Conservation (phyloP, 2,329 filamentous ascomycete genomes). For the Magnaporthiopsis rhizophila region DNA sequence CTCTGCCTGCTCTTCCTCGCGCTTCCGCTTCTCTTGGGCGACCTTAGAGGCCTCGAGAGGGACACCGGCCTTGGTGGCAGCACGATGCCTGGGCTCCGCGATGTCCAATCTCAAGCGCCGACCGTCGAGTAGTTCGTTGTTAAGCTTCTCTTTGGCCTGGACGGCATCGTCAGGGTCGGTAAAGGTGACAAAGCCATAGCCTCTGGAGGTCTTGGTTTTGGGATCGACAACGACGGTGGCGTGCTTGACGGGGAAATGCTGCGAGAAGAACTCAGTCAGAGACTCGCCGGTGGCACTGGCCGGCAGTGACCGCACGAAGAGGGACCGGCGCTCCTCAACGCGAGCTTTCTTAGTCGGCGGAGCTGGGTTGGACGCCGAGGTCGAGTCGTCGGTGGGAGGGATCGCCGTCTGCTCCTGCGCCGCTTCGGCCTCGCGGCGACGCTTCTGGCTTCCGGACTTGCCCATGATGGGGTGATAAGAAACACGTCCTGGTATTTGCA, state of each 20-base stretch:
- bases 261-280: constrained; percentile 83
- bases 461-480: constrained; percentile 14
- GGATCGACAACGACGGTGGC: constrained; percentile 86
- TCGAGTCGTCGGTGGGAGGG: not conserved
- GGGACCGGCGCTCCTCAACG: constrained; percentile 57
- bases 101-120: constrained; percentile 79
- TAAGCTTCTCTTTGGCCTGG: constrained; percentile 71
- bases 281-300: constrained; percentile 69
- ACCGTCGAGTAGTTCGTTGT: constrained; percentile 70
- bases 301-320: constrained; percentile 87
- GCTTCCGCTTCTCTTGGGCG: constrained; percentile 39
- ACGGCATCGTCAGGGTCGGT: constrained; percentile 86
- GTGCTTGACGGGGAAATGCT: constrained; percentile 91
- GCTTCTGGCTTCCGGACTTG: constrained; percentile 23
- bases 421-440: constrained; percentile 26
- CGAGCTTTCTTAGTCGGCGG: constrained; percentile 46
- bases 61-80: constrained; percentile 33
- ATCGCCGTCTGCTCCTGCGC: constrained; percentile 17
- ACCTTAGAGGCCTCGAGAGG: constrained; percentile 27
- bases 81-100: constrained; percentile 75
- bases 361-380: constrained; percentile 15
- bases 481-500: not conserved
- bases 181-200: constrained; percentile 96
- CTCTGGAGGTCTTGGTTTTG: constrained; percentile 77
- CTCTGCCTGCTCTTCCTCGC: constrained; percentile 52